Conservation (phyloP, 192 early-diverging fungal species). For the Umbelopsis sp. region DNA sequence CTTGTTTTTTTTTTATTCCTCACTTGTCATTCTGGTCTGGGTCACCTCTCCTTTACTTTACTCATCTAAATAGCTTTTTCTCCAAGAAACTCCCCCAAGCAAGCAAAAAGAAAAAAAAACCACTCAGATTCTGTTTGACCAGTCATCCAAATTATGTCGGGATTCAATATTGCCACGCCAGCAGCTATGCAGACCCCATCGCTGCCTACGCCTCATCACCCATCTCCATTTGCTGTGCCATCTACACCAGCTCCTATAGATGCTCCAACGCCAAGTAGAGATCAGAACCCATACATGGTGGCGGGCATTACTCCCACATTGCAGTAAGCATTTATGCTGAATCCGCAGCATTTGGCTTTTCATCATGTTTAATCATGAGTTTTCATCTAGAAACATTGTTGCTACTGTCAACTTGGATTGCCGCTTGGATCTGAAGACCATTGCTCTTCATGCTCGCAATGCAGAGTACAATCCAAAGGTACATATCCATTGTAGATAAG, state of each 20-base stretch:
- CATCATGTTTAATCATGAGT: neutral
- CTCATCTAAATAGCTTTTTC: neutral
- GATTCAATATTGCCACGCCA: conserved; percentile 43
- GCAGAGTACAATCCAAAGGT: conserved; percentile 99
- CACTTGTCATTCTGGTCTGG: conserved; percentile 17
- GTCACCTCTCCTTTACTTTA: conserved; percentile 5
- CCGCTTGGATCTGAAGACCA: conserved; percentile 96
- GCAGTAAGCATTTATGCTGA: conserved; percentile 60
- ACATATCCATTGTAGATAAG: conserved; percentile 24
- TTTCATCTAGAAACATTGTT: conserved; percentile 84
- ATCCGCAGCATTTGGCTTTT: neutral
- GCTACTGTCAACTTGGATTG: conserved; percentile 98
- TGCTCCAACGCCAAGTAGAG: conserved; percentile 44
- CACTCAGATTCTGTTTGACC: neutral
- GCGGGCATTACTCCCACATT: conserved; percentile 62
- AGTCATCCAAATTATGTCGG: conserved; percentile 37
- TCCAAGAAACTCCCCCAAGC: neutral
- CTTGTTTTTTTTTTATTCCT: conserved; percentile 1
- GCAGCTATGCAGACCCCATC: conserved; percentile 38
- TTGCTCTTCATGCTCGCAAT: conserved; percentile 98
- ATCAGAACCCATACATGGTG: conserved; percentile 46
- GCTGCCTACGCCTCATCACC: conserved; percentile 27
- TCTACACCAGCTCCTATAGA: conserved; percentile 44
- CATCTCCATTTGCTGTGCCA: conserved; percentile 40
- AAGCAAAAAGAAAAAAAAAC: too few relatives aligned